A percentile compares a stretch with the other conserved stretches of the same genome.
phyloP scores from a whole-genome alignment of 331 rosid genomes.

The Saraca asoca region DNA sequence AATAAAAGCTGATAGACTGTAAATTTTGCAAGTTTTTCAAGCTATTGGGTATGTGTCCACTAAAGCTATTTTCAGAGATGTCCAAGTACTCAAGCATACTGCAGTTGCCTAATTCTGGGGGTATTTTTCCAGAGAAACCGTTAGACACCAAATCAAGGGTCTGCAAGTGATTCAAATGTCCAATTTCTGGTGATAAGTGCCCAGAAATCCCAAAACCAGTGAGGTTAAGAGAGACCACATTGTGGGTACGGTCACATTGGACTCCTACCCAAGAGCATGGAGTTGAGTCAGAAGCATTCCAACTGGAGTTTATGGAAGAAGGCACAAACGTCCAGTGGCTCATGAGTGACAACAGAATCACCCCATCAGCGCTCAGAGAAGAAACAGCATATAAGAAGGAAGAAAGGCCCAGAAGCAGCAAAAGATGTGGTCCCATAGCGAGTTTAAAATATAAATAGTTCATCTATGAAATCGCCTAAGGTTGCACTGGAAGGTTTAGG shows the following conservation, averaged over 20 bases:
- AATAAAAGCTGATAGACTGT: too few species aligned
- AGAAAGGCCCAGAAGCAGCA: slow-evolving; percentile 33
- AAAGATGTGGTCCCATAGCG: too few species aligned
- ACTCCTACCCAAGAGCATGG: slow-evolving; percentile 87
- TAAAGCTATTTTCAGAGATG: too few species aligned
- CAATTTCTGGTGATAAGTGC: slow-evolving; percentile 57
- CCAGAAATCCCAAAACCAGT: slow-evolving; percentile 53
- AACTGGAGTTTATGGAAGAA: slow-evolving; percentile 46
- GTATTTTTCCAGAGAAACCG: too few species aligned
- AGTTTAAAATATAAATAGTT: too few species aligned
- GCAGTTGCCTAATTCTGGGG: too few species aligned
- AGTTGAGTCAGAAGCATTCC: slow-evolving; percentile 67
- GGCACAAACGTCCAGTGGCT: slow-evolving; percentile 55
- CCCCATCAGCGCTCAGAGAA: slow-evolving; percentile 70
- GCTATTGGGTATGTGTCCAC: too few species aligned
- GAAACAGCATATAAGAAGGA: slow-evolving; percentile 29
- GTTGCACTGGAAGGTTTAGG: too few species aligned
- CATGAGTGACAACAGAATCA: slow-evolving; percentile 50
- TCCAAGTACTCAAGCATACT: too few species aligned
- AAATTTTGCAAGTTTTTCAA: too few species aligned
- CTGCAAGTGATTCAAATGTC: slow-evolving; percentile 46
- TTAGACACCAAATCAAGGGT: too few species aligned
- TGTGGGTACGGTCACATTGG: slow-evolving; percentile 46
- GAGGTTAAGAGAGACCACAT: slow-evolving; percentile 57
- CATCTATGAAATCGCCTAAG: too few species aligned